Evolutionary conservation across 2,329 filamentous ascomycete genomes (phyloP), one percentile per base, ranked within the genome.

Genomic region (Dendrostoma leiphaemia): DNA sequence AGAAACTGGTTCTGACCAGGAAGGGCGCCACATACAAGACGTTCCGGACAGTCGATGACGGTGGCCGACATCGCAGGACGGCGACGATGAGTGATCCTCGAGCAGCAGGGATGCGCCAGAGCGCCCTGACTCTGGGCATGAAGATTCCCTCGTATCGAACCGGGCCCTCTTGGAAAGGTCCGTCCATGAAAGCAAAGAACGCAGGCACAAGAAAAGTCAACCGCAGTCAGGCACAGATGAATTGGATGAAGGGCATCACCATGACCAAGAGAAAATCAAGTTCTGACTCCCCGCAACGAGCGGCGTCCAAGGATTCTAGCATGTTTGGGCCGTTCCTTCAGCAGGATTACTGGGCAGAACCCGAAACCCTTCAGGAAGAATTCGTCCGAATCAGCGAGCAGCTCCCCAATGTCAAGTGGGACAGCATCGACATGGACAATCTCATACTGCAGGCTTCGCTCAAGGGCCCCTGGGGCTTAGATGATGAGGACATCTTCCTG

Each of bases 21-120:
- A 86, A 86, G 67, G 91, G 91, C 10, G 91, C 92, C 6, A 74
- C 80, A 2, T 97, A 97, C 74, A 90, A 88, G 67, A 93, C 90
- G 0, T 97, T 93, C 64, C 85, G 90, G 43, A 85, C 91, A 37
- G 78, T 88, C 19, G 86, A 88, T 51, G 82, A 83, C 53, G 74
- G 74, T 45, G 68, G 76, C 35, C 77, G 78, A 23, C 84, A 88
- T 54, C 83, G 83, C 57, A 80, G 80, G 61, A 72, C 72, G 37
- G 76, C 81, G 2, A 86, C 82, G 0, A 86, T 86, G 78, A 86
- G 80, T 57, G 82, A 84, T 58, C 74, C 80, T 40, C 77, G 79
- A 29, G 76, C 70, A 47, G 71, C 73, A 17, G 71, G 71, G 7
- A 67, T 72, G 54, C 74, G 72, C 21, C 75, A 76, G 34, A 65